These are phyloP conservation scores for Candolleomyces eurysporus DNA, from an alignment of 768 basidiomycete genomes.

Conservation along the genomic window DNA sequence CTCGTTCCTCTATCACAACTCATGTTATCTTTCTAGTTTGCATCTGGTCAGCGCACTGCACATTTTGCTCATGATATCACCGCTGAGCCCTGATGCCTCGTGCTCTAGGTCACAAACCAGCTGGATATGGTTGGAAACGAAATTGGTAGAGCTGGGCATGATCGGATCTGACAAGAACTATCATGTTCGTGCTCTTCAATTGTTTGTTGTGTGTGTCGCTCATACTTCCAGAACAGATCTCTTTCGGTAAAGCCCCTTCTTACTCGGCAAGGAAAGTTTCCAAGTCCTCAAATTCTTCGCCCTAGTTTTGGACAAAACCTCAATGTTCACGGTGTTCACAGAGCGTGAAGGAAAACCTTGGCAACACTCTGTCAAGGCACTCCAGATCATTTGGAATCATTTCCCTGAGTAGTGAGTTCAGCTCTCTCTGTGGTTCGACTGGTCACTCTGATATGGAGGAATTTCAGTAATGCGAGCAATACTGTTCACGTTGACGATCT, in stretches of 20 bases:
- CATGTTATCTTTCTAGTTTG: constrained; percentile 46
- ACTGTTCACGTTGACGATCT: constrained; percentile 91
- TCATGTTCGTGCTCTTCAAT: constrained; percentile 41
- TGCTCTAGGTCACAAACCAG: constrained; percentile 73
- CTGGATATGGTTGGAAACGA: constrained; percentile 89
- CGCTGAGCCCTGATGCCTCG: background rate
- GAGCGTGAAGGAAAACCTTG: constrained; percentile 70
- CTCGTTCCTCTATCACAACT: background rate
- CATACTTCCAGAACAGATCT: constrained; percentile 41
- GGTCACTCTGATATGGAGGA: background rate
- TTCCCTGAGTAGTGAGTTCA: constrained; percentile 73
- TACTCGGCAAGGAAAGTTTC: background rate
- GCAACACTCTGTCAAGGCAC: constrained; percentile 78
- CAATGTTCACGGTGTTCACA: constrained; percentile 87
- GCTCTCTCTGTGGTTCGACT: background rate
- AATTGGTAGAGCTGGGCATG: constrained; percentile 85
- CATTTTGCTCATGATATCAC: background rate
- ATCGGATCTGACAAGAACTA: constrained; percentile 69
- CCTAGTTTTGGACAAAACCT: constrained; percentile 78
- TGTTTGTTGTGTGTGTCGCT: background rate
- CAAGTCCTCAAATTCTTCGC: background rate
- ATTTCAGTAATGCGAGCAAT: constrained; percentile 56
- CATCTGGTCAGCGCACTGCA: constrained; percentile 57
- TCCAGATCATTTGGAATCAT: constrained; percentile 85
- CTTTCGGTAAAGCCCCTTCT: constrained; percentile 47